Conservation (phyloP, 139 green algal genomes). For the Tetradesmus obliquus region DNA sequence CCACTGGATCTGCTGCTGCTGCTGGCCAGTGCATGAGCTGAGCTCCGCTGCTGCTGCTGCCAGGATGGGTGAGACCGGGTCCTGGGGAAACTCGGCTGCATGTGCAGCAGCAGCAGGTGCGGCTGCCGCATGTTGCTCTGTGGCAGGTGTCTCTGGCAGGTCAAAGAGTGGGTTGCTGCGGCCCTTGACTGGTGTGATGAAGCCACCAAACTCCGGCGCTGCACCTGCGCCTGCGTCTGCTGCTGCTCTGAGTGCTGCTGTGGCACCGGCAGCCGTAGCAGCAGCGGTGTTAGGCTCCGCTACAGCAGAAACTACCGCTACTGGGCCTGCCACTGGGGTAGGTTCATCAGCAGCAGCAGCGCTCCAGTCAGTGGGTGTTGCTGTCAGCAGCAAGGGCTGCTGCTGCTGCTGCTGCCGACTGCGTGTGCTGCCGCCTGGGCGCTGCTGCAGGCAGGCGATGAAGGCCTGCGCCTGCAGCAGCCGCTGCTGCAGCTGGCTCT, state of each 20-base stretch:
- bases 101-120: constrained; percentile 4
- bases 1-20: constrained; percentile 18
- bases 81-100: neutral
- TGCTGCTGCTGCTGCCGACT: constrained; percentile 11
- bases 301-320: neutral
- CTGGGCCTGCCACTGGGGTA: neutral
- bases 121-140: neutral
- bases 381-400: constrained; percentile 8
- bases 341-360: neutral
- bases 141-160: constrained; percentile 20
- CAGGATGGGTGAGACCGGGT: constrained; percentile 27
- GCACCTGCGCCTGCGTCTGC: neutral
- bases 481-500: constrained; percentile 26
- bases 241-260: constrained; percentile 20
- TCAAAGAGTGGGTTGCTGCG: constrained; percentile 42
- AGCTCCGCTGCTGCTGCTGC: constrained; percentile 12
- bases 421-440: neutral
- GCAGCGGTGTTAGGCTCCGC: neutral
- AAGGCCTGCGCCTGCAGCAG: constrained; percentile 43
- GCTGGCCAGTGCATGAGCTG: neutral
- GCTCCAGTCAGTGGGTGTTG: neutral
- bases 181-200: constrained; percentile 35
- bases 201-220: neutral
- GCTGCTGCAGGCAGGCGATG: constrained; percentile 40
- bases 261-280: neutral